Evolutionary conservation across 1,139 yeast species (phyloP).

Genomic region (Blastobotrys persicus): DNA sequence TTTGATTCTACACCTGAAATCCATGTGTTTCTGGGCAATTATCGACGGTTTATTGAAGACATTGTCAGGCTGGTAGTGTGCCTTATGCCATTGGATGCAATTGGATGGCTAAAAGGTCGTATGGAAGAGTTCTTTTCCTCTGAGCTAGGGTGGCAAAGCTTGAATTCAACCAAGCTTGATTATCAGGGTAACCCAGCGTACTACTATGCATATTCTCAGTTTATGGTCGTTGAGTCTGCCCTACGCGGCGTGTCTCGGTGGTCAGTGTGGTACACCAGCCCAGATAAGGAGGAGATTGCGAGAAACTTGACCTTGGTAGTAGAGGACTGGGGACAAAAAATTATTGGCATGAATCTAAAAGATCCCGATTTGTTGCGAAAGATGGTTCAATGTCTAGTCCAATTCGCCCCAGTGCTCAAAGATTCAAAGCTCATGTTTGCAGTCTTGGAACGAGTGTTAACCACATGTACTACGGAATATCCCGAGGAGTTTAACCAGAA

Average conservation of each 20-base stretch:
- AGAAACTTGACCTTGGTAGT: constrained; percentile 59
- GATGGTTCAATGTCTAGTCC: constrained; percentile 90
- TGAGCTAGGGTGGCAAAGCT: constrained; percentile 64
- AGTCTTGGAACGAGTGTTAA: constrained; percentile 80
- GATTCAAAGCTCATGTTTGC: constrained; percentile 71
- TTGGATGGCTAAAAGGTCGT: constrained; percentile 76
- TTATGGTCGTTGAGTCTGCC: constrained; percentile 84
- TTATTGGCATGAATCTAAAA: constrained; percentile 69
- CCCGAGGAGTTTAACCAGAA: constrained; percentile 65
- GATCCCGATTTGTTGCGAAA: constrained; percentile 82
- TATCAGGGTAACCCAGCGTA: constrained; percentile 66
- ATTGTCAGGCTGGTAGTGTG: constrained; percentile 86
- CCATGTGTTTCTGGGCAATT: constrained; percentile 71
- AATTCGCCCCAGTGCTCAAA: constrained; percentile 87
- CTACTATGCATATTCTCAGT: constrained; percentile 75
- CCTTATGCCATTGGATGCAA: constrained; percentile 76
- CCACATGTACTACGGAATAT: constrained; percentile 82
- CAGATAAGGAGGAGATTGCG: constrained; percentile 60
- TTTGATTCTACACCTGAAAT: constrained; percentile 87
- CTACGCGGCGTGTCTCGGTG: constrained; percentile 93
- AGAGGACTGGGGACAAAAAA: constrained; percentile 72
- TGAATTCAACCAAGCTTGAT: constrained; percentile 53
- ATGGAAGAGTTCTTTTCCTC: constrained; percentile 72
- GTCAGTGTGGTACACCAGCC: constrained; percentile 81
- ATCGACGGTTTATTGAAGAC: constrained; percentile 83